Conservation (phyloP, 345 rosid species). For the Aquilaria malaccensis region DNA sequence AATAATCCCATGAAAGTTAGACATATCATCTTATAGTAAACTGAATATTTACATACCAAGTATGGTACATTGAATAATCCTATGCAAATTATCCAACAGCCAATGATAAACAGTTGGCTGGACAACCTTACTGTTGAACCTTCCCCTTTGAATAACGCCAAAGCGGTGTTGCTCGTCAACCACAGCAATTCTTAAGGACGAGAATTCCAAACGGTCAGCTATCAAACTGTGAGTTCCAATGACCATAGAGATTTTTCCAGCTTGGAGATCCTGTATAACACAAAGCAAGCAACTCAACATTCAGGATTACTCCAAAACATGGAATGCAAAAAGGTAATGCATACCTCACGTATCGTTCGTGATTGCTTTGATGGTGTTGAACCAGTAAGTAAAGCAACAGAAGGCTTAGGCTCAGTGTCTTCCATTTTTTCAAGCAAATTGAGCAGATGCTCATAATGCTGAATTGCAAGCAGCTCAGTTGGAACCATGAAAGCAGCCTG, state of each 20-base stretch:
- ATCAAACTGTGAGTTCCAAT: slow-evolving; percentile 96
- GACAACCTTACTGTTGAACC: slow-evolving; percentile 88
- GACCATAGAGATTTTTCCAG: slow-evolving; percentile 73
- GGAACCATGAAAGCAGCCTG: slow-evolving; percentile 99
- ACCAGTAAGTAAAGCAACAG: slow-evolving; percentile 84
- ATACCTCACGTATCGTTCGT: slow-evolving; percentile 81
- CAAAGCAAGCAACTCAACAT: slow-evolving; percentile 17
- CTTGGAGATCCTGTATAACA: slow-evolving; percentile 62
- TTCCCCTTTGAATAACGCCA: slow-evolving; percentile 98
- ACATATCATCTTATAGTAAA: too few relatives aligned
- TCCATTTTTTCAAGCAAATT: slow-evolving; percentile 64
- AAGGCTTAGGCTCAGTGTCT: slow-evolving; percentile 51
- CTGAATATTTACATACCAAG: too few relatives aligned
- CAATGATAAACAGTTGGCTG: slow-evolving; percentile 10
- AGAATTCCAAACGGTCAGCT: slow-evolving; percentile 77
- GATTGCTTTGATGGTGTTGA: slow-evolving; percentile 77
- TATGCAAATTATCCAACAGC: background rate
- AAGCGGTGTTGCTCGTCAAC: slow-evolving; percentile 98
- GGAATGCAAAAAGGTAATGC: slow-evolving; percentile 21
- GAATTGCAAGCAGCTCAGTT: slow-evolving; percentile 93
- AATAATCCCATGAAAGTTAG: too few relatives aligned
- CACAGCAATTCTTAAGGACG: slow-evolving; percentile 82
- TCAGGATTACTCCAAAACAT: slow-evolving; percentile 8
- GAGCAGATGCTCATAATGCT: slow-evolving; percentile 77
- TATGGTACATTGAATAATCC: slow-evolving; percentile 4